Conservation (phyloP, 805 yeast genomes). For the Ogataea pini region DNA sequence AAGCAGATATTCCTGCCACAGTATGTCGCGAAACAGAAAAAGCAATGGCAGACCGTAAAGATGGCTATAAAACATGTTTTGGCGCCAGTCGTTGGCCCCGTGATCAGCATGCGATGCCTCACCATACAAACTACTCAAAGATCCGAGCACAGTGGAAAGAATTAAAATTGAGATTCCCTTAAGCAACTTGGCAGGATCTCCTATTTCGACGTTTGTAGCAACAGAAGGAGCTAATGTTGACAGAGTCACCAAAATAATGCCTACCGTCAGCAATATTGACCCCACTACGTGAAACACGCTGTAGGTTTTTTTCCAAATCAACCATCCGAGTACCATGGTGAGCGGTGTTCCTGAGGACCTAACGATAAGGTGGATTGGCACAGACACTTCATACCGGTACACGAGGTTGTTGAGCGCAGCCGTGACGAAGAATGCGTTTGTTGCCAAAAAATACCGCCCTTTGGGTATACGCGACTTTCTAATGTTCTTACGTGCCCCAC, state of each 20-base stretch:
- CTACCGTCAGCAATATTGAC: conserved; percentile 52
- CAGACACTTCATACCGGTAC: conserved; percentile 55
- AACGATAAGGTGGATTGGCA: conserved; percentile 68
- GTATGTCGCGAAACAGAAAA: conserved; percentile 35
- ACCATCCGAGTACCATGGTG: conserved; percentile 57
- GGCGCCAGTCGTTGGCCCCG: conserved; percentile 57
- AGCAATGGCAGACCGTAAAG: conserved; percentile 57
- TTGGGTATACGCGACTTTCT: conserved; percentile 41
- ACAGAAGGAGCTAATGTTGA: conserved; percentile 11
- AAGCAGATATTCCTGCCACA: conserved; percentile 18
- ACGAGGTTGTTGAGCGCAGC: conserved; percentile 59
- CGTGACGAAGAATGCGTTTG: conserved; percentile 50
- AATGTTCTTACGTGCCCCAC: not conserved
- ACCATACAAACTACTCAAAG: conserved; percentile 58
- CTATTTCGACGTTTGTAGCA: not conserved
- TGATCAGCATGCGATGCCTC: conserved; percentile 51
- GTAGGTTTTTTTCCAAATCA: conserved; percentile 48
- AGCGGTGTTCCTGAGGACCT: conserved; percentile 65
- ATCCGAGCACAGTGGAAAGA: conserved; percentile 50
- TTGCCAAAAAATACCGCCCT: conserved; percentile 45
- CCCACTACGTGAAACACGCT: conserved; percentile 47
- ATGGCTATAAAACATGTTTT: conserved; percentile 62
- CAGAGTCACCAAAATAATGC: conserved; percentile 48
- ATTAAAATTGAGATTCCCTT: conserved; percentile 45
- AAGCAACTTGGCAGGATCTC: conserved; percentile 3